Evolutionary conservation across 2,329 filamentous ascomycete genomes (phyloP).

Genomic region (Fusarium devonianum): DNA sequence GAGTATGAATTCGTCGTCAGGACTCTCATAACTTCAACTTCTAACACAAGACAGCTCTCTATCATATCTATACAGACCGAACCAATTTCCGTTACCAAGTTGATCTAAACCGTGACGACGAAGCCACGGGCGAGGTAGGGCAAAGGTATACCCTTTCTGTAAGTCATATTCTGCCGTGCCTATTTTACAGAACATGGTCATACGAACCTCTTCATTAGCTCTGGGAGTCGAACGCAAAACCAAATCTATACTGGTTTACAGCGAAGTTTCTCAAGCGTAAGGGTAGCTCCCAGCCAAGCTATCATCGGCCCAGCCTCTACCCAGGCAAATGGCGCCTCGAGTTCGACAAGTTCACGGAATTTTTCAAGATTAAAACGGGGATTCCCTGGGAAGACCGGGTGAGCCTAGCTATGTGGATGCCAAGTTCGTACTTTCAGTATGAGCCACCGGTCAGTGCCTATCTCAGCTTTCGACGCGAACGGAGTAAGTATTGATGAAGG

Average conservation of each 20-base stretch:
- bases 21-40: not conserved
- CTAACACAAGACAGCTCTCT: constrained; percentile 55
- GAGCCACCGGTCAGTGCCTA: constrained; percentile 53
- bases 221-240: constrained; percentile 68
- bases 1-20: constrained; percentile 45
- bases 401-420: constrained; percentile 43
- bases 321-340: constrained; percentile 53
- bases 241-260: constrained; percentile 67
- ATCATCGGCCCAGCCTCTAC: constrained; percentile 50
- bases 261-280: constrained; percentile 57
- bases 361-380: constrained; percentile 66
- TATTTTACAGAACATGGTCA: not conserved
- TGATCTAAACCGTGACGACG: constrained; percentile 62
- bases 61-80: constrained; percentile 69
- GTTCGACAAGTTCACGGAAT: constrained; percentile 59
- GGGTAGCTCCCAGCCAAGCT: constrained; percentile 46
- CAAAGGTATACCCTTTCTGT: constrained; percentile 69
- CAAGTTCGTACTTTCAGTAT: constrained; percentile 52
- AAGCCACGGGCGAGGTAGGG: constrained; percentile 53
- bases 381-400: constrained; percentile 66
- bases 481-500: too few relatives aligned
- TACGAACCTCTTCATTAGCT: constrained; percentile 57
- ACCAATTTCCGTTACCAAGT: constrained; percentile 71
- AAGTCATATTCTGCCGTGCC: constrained; percentile 41
- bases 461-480: not conserved